A percentile compares a stretch with the other conserved stretches of the same genome.
These are phyloP conservation scores for Aspergillus hortae DNA, from an alignment of 2,329 filamentous ascomycete genomes.

Conservation along the genomic window DNA sequence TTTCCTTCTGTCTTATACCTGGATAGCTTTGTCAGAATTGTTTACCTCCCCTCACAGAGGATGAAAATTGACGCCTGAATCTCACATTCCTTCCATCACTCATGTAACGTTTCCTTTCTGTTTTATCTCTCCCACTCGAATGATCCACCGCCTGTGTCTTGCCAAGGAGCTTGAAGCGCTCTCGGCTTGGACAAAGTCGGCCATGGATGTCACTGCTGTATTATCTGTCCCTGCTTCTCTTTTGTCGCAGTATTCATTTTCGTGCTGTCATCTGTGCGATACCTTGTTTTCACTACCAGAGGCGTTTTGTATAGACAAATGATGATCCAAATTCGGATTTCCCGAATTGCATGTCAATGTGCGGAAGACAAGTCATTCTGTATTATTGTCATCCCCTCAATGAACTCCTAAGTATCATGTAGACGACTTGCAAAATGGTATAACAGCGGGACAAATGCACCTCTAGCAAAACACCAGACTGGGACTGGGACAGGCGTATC, in stretches of 20 bases:
- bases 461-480: no score
- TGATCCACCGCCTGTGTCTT: not conserved
- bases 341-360: not conserved
- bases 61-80: not conserved
- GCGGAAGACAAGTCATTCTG: no score
- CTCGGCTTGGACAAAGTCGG: not conserved
- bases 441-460: no score
- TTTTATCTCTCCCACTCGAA: not conserved
- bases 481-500: no score
- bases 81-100: not conserved
- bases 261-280: not conserved
- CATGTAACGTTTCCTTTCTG: conserved; percentile 8
- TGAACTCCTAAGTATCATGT: no score
- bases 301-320: not conserved
- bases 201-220: conserved; percentile 2
- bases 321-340: not conserved
- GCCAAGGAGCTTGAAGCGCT: no score
- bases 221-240: not conserved
- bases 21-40: not conserved
- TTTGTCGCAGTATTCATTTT: not conserved
- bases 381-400: no score
- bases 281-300: not conserved
- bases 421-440: no score
- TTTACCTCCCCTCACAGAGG: not conserved
- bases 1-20: conserved; percentile 5